A percentile compares a stretch with the other conserved stretches of the same genome.
phyloP scores from a whole-genome alignment of 129 eudicot species.

The Lonicera japonica region DNA sequence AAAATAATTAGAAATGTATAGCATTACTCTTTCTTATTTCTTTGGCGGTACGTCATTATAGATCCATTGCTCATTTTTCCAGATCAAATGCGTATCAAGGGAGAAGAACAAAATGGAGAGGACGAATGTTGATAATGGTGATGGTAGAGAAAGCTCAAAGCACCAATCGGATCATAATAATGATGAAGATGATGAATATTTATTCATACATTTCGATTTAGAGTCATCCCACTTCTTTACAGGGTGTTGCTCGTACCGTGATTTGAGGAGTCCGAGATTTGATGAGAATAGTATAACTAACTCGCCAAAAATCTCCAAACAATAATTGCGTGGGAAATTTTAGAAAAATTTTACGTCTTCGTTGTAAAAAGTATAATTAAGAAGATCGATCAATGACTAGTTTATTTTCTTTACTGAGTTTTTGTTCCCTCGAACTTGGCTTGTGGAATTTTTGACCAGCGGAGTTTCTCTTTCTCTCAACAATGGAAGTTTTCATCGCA shows the following conservation, averaged over 20 bases:
- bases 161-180: neutral
- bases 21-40: too few relatives aligned
- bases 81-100: conserved; percentile 1
- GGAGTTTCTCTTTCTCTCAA: too few relatives aligned
- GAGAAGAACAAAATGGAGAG: neutral
- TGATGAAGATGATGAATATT: neutral
- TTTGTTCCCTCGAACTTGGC: neutral
- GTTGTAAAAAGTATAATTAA: neutral
- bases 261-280: neutral
- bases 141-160: conserved; percentile 2
- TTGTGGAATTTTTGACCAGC: neutral
- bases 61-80: neutral
- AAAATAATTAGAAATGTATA: too few relatives aligned
- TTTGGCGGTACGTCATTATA: too few relatives aligned
- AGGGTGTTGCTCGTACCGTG: conserved; percentile 25
- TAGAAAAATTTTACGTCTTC: conserved; percentile 2
- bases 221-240: conserved; percentile 5
- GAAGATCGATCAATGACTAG: too few relatives aligned
- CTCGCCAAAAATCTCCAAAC: conserved; percentile 5
- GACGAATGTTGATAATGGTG: conserved; percentile 1
- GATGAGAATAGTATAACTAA: neutral
- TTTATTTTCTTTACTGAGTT: too few relatives aligned
- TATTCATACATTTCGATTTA: neutral
- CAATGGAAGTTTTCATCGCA: too few relatives aligned
- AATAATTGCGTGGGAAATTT: conserved; percentile 12